Base-by-base conservation (phyloP, 2,329 filamentous ascomycete genomes). In the Canariomyces notabilis region DNA sequence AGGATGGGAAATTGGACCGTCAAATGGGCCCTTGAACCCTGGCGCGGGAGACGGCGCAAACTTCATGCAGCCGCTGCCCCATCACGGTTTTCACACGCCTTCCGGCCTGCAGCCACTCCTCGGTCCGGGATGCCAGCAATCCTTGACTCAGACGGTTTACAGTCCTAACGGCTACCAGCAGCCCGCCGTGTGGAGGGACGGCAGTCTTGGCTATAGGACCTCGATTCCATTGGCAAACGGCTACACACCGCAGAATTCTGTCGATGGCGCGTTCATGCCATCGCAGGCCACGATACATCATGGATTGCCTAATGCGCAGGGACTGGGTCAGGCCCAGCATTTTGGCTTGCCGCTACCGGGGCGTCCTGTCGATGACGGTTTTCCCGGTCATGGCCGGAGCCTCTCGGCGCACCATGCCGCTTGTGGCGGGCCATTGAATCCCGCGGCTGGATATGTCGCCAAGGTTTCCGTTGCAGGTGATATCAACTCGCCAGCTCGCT, bases 141-240 rank as follows among this genome's bases (percentile, higher is more conserved):
- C 63, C 2, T 60, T 66, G 4, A 64, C 65, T 1, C 67, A 66
- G 26, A 62, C 67, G 1, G 60, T 67, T 7, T 71, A 70, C 58
- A 67, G 70, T 43, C 65, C 67, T 18, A 61, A 61, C 14, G 63
- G 62, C 12, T 64, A 67, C 49, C 60, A 65, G 44, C 62, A 67
- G 9, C 60, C 62, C 19, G 59, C 63, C 2, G 52, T 63, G 3
- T 72, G 67, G 68, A 64, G 64, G 21, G 67, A 70, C 19, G 56
- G 59, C 4, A 57, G 60, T 18, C 57, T 63, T 9, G 59, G 58
- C 32, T 67, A 65, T 37, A 62, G 65, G 32, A 50, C 57, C 2
- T 57, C 59, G 32, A 56, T 61, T n/a, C 62, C 61, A 15, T 50
- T 64, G 15, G 60, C 63, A 12, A 62, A 60, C 22, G 58, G 63